Percentiles rank a stretch among this genome's conserved stretches.
phyloP scores from a whole-genome alignment of 371 early-diverging fungal genomes.

The Mortierella sp. region DNA sequence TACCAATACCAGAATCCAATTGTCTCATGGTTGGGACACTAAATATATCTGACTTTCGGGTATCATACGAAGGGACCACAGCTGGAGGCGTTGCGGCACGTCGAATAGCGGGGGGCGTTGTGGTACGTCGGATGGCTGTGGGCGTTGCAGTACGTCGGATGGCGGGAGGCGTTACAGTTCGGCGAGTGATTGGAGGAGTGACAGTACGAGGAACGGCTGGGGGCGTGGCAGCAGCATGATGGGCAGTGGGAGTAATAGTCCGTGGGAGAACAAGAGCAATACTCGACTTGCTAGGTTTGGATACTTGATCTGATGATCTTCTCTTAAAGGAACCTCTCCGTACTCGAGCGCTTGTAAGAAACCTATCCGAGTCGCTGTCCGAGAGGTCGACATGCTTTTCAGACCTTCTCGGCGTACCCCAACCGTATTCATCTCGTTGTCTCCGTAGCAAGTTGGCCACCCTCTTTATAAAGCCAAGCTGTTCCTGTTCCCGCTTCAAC shows the following conservation, averaged over 20 bases:
- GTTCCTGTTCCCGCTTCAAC: slow-evolving; percentile 28
- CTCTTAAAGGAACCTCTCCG: slow-evolving; percentile 5
- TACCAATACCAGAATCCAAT: slow-evolving; percentile 39
- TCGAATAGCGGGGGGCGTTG: slow-evolving; percentile 6
- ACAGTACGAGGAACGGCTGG: not conserved
- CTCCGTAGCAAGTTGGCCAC: slow-evolving; percentile 25
- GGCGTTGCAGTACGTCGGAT: not conserved
- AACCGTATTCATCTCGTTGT: slow-evolving; percentile 36
- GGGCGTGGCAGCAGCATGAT: not conserved
- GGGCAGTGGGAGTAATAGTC: not conserved
- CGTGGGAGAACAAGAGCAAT: not conserved
- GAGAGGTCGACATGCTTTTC: slow-evolving; percentile 5
- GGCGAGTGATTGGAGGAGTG: slow-evolving; percentile 3
- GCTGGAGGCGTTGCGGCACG: slow-evolving; percentile 4
- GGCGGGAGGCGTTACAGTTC: not conserved
- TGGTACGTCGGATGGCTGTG: slow-evolving; percentile 4
- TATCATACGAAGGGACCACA: not conserved
- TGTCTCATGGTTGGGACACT: slow-evolving; percentile 32
- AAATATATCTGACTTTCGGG: slow-evolving; percentile 5
- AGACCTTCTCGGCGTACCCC: slow-evolving; percentile 22
- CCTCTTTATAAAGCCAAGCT: slow-evolving; percentile 41
- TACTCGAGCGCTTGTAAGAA: slow-evolving; percentile 31
- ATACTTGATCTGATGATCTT: not conserved
- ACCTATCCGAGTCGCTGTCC: slow-evolving; percentile 9
- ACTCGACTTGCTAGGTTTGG: not conserved